These are phyloP conservation scores for Trichosanthes truncata DNA, from an alignment of 306 rosid genomes.

Conservation along the genomic window DNA sequence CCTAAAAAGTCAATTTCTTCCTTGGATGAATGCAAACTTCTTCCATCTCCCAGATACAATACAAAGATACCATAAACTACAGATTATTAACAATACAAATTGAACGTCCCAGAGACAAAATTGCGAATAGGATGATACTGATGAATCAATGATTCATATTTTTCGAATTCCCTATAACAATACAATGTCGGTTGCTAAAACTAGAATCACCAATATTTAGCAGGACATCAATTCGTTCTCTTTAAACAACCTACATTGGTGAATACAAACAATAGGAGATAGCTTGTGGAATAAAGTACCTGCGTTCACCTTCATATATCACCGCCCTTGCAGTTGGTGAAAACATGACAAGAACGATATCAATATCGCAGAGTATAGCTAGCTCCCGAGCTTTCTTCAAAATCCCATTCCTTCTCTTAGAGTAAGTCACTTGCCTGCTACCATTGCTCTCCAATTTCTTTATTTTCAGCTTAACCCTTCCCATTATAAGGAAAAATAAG, in stretches of 20 bases:
- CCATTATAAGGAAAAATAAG: constrained; percentile 37
- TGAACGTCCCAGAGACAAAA: background rate
- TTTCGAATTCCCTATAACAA: background rate
- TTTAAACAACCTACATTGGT: background rate
- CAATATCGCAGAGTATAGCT: constrained; percentile 78
- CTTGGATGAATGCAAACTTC: background rate
- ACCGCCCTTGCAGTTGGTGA: constrained; percentile 89
- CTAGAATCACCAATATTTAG: background rate
- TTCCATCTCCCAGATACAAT: background rate
- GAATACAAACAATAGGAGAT: background rate
- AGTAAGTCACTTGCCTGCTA: constrained; percentile 75
- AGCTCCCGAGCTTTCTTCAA: constrained; percentile 80
- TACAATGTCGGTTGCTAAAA: background rate
- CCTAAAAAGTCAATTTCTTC: background rate
- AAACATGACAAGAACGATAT: constrained; percentile 90
- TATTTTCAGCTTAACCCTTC: constrained; percentile 85
- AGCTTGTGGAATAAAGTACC: constrained; percentile 25
- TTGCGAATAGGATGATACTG: background rate
- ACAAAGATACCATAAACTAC: background rate
- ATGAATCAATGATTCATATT: background rate
- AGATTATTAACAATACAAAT: background rate
- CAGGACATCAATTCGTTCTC: background rate
- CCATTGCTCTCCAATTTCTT: constrained; percentile 73
- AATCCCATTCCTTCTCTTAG: constrained; percentile 76
- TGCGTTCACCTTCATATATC: constrained; percentile 60